Evolutionary conservation across 1,284 basidiomycete species (phyloP).

Genomic region (Cutaneotrichosporon spelunceum): DNA sequence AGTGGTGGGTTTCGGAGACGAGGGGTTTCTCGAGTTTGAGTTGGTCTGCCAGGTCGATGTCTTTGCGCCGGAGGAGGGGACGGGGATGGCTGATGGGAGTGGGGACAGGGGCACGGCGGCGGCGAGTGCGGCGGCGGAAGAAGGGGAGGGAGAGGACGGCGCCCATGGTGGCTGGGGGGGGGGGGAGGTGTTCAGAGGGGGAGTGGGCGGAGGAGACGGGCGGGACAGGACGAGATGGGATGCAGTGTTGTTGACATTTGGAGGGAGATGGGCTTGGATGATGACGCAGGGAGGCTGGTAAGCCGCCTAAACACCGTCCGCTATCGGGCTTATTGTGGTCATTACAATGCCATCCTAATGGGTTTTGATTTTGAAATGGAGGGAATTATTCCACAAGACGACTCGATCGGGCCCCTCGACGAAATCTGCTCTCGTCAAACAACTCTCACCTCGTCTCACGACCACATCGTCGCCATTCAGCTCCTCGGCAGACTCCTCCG

Average conservation of each 20-base stretch:
- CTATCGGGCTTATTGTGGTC: no score
- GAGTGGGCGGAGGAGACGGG: background rate
- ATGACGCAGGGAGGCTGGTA: background rate
- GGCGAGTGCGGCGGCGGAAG: background rate
- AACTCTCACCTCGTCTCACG: no score
- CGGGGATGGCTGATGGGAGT: slow-evolving; percentile 6
- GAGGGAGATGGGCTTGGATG: no score
- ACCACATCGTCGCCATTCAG: background rate
- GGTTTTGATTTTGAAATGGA: no score
- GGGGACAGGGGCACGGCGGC: background rate
- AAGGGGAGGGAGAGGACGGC: slow-evolving; percentile 11
- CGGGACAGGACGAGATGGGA: no score
- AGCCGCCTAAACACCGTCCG: no score
- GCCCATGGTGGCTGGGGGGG: background rate
- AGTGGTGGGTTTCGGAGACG: background rate
- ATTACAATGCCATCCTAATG: no score
- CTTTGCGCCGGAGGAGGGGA: slow-evolving; percentile 1
- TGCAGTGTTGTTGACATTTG: background rate
- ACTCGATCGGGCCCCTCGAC: no score
- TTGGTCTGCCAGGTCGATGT: background rate
- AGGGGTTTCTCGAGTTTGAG: background rate
- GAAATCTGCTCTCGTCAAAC: no score
- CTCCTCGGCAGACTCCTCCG: background rate
- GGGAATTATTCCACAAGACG: no score
- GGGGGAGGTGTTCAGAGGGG: background rate